Conservation (phyloP, 2,329 filamentous ascomycete species). For the Diaporthe aspalathi region DNA sequence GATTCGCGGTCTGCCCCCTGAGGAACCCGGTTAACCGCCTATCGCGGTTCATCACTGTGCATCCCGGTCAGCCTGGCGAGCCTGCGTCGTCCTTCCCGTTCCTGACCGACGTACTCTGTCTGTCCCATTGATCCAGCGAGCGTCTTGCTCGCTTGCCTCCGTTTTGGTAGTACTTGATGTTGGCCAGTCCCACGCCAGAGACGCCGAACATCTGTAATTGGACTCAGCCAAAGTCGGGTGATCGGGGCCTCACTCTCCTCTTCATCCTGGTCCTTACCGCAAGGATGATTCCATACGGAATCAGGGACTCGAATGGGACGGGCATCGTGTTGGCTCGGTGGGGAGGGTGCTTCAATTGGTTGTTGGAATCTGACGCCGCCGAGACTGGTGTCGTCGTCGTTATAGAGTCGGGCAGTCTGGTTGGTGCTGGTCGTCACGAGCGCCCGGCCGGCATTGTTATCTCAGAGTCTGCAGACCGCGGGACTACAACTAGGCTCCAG, state of each 20-base stretch:
- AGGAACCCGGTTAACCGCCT: conserved; percentile 68
- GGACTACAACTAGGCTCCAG: conserved; percentile 3
- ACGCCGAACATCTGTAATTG: conserved; percentile 70
- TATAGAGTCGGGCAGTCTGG: not conserved
- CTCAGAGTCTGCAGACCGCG: conserved; percentile 12
- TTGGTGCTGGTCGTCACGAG: not conserved
- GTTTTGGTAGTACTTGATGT: conserved; percentile 68
- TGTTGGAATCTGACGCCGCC: conserved; percentile 13
- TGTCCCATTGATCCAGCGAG: conserved; percentile 73
- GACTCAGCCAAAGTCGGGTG: conserved; percentile 23
- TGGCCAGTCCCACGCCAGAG: conserved; percentile 68
- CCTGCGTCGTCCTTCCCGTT: not conserved
- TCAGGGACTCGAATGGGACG: conserved; percentile 71
- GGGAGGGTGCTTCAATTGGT: not conserved
- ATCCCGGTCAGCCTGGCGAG: conserved; percentile 40
- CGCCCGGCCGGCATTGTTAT: conserved; percentile 6
- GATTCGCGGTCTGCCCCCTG: conserved; percentile 67
- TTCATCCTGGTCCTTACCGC: conserved; percentile 56
- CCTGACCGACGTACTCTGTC: conserved; percentile 61
- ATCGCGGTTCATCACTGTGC: conserved; percentile 75
- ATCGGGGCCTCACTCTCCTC: conserved; percentile 24
- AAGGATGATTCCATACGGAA: conserved; percentile 74
- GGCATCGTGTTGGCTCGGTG: conserved; percentile 59
- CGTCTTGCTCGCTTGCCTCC: conserved; percentile 71
- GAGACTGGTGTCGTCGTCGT: not conserved